Conservation (phyloP, 208 protist species). For the Trypanosoma lewisi region DNA sequence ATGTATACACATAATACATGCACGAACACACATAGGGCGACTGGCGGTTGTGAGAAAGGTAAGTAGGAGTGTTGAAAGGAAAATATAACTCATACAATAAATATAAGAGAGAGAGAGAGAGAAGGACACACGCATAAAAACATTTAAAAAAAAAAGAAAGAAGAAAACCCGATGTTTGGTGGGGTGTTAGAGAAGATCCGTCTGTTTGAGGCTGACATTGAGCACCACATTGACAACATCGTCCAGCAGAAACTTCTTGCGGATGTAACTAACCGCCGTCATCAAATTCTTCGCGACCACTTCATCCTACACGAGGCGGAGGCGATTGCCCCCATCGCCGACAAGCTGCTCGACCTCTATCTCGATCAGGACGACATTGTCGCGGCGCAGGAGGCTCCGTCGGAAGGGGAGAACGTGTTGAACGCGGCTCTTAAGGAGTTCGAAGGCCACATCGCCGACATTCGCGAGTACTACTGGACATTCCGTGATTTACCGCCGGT, state of each 20-base stretch:
- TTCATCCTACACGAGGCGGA: conserved; percentile 65
- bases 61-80: too few species aligned
- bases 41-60: too few species aligned
- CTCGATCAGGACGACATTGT: conserved; percentile 87
- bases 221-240: conserved; percentile 73
- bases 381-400: conserved; percentile 44
- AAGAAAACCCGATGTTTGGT: conserved; percentile 22
- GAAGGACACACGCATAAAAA: too few species aligned
- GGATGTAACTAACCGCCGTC: conserved; percentile 60
- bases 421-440: conserved; percentile 62
- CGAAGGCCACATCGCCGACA: conserved; percentile 71
- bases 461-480: conserved; percentile 79
- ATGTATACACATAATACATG: too few species aligned
- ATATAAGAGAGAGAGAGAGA: background rate
- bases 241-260: conserved; percentile 78
- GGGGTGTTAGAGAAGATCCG: conserved; percentile 82
- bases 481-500: conserved; percentile 70
- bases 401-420: conserved; percentile 47
- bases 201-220: conserved; percentile 77
- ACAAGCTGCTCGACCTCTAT: conserved; percentile 83
- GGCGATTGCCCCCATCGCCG: conserved; percentile 41
- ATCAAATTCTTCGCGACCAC: conserved; percentile 75
- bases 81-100: background rate
- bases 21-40: too few species aligned
- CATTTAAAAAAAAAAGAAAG: too few species aligned